Percentiles rank a stretch among this genome's conserved stretches.
phyloP scores from a whole-genome alignment of 2,329 filamentous ascomycete species.

The Elsinoe ampelina region DNA sequence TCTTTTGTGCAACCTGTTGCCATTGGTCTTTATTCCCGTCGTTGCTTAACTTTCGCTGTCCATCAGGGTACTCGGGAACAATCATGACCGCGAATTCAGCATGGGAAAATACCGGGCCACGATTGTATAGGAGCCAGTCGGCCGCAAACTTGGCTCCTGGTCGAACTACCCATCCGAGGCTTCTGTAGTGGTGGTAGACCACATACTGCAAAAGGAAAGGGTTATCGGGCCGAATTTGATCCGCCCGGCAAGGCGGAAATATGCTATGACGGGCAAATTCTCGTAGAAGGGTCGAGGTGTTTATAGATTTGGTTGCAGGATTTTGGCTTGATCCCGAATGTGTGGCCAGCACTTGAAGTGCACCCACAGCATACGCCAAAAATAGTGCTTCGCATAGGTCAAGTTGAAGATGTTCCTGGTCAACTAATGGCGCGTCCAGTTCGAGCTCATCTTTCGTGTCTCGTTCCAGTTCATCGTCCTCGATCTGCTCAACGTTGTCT shows the following conservation, averaged over 20 bases:
- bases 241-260: slow-evolving; percentile 23
- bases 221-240: slow-evolving; percentile 60
- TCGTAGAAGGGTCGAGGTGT: slow-evolving; percentile 32
- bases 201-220: slow-evolving; percentile 78
- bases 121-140: slow-evolving; percentile 88
- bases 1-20: slow-evolving; percentile 41
- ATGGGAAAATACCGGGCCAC: slow-evolving; percentile 88
- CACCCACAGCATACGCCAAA: slow-evolving; percentile 69
- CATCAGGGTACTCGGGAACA: slow-evolving; percentile 67
- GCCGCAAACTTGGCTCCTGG: slow-evolving; percentile 90
- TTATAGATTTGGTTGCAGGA: slow-evolving; percentile 27
- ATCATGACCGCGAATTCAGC: slow-evolving; percentile 86
- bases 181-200: slow-evolving; percentile 93
- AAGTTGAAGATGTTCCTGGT: slow-evolving; percentile 81
- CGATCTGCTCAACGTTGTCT: no score
- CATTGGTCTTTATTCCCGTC: slow-evolving; percentile 35
- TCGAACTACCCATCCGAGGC: slow-evolving; percentile 87
- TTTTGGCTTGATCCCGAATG: slow-evolving; percentile 11
- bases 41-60: slow-evolving; percentile 54
- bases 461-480: slow-evolving; percentile 11
- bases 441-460: slow-evolving; percentile 25
- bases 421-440: slow-evolving; percentile 25
- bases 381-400: slow-evolving; percentile 89
- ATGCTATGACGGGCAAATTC: slow-evolving; percentile 44
- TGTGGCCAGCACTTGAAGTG: slow-evolving; percentile 52